Base-by-base conservation (phyloP, 2,329 filamentous ascomycete species). In the Alternaria tenuissima region DNA sequence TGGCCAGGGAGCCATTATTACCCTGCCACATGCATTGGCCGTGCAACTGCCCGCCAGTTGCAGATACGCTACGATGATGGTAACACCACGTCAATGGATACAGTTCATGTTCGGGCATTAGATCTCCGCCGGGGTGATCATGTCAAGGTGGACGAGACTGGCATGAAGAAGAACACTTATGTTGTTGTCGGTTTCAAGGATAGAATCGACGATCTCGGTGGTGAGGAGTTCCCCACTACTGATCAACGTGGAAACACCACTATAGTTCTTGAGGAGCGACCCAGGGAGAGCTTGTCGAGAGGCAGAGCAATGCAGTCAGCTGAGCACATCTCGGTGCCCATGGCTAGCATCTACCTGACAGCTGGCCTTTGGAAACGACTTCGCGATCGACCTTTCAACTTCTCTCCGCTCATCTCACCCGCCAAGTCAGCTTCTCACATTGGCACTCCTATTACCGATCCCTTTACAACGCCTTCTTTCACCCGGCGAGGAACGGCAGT, bases 1-100 rank as follows among this genome's bases (percentile, higher is more conserved):
- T 89, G 87, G 82, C 86, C 82, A 64, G 83, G 84, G 20, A 82
- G 79, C 48, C 81, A 82, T 54, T 89, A 85, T 70, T 88, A 87
- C 69, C 86, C 87, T 48, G 87, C 85, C 8, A 86, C 82, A n/a
- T 89, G 83, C 66, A 72, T 88, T 34, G 84, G 83, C 3, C 77
- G 75, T 16, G 77, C 82, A 20, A 72, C 78, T 44, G 69, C 74
- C 3, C 72, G 77, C 11, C 81, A 81, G 30, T 83, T 84, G 65
- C 73, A 78, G 14, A 68, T 85, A 24, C 77, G 78, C n/a, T 85
- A 81, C 52, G 83, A 85, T 61, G 82, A 85, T 60, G 79, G 76
- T 12, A 82, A 79, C 5, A 70, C 74, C 14, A 78, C 77, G 1
- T 80, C 79, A 3, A 56, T 84, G 1, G 80, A 83, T 7, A 49